A percentile compares a stretch with the other conserved stretches of the same genome.
Evolutionary conservation across 441 rosid genomes (phyloP).

Genomic region (Syzygium syzygioides): DNA sequence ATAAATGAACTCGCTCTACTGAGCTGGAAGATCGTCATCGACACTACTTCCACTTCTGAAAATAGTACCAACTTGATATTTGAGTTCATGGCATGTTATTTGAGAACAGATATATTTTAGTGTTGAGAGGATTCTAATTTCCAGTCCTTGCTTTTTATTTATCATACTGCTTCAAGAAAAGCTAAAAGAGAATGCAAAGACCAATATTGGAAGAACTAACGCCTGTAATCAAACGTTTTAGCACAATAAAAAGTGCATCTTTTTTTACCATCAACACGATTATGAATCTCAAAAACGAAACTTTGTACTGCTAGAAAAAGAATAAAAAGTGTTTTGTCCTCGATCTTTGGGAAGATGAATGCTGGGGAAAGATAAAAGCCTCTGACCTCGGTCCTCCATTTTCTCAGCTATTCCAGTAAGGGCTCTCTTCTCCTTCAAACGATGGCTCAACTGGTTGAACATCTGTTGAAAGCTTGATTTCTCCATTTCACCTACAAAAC

Average conservation of each 20-base stretch:
- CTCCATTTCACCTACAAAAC: neutral
- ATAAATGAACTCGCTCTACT: neutral
- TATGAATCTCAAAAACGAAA: neutral
- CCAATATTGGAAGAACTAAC: neutral
- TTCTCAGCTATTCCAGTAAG: neutral
- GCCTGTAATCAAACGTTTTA: neutral
- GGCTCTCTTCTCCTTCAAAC: slow-evolving; percentile 6
- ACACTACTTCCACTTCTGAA: neutral
- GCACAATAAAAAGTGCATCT: neutral
- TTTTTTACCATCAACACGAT: neutral
- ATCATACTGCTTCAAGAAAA: neutral
- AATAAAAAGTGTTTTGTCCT: neutral
- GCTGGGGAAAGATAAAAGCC: neutral
- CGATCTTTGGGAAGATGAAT: neutral
- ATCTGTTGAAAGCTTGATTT: neutral
- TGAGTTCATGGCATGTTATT: neutral
- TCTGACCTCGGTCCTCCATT: neutral
- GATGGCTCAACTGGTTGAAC: neutral
- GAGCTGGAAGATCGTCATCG: neutral
- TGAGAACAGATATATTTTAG: neutral
- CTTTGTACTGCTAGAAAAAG: neutral
- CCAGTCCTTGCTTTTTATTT: neutral
- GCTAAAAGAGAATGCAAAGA: neutral
- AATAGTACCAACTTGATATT: neutral
- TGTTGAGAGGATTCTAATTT: neutral